These are phyloP conservation scores for Neltuma alba DNA, from an alignment of 306 rosid genomes.

Conservation along the genomic window DNA sequence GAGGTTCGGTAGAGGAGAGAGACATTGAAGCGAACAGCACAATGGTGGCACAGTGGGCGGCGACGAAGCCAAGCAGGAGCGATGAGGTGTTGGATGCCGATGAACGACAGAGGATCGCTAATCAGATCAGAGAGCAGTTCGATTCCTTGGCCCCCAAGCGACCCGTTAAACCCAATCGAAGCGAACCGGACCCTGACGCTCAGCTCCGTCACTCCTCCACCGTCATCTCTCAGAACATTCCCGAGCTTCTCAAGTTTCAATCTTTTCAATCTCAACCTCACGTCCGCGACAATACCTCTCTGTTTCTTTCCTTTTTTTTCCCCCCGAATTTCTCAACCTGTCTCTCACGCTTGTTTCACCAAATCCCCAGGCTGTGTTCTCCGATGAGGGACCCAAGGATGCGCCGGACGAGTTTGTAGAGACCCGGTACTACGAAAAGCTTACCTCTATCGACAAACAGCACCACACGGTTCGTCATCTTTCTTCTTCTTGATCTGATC, in stretches of 20 bases:
- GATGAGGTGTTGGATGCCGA: neutral
- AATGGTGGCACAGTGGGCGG: neutral
- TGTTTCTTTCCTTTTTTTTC: neutral
- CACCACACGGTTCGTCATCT: constrained; percentile 59
- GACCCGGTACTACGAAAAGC: constrained; percentile 62
- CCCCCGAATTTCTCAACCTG: neutral
- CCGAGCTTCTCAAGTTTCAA: constrained; percentile 63
- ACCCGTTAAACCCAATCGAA: constrained; percentile 62
- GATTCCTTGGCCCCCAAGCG: constrained; percentile 22
- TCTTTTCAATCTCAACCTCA: constrained; percentile 59
- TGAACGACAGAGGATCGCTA: neutral
- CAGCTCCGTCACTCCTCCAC: neutral
- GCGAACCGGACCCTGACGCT: constrained; percentile 54
- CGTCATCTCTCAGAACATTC: constrained; percentile 32
- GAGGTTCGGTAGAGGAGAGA: neutral
- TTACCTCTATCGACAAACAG: constrained; percentile 62
- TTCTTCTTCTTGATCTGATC: neutral
- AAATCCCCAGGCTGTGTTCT: constrained; percentile 27
- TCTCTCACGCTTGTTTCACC: neutral
- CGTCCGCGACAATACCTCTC: constrained; percentile 20
- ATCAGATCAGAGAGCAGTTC: constrained; percentile 13
- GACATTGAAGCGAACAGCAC: neutral
- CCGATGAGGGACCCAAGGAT: constrained; percentile 29
- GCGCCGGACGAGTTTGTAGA: constrained; percentile 67
- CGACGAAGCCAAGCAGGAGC: constrained; percentile 12